Conservation (phyloP, 2,329 filamentous ascomycete species). For the Aspergillus costaricaensis region DNA sequence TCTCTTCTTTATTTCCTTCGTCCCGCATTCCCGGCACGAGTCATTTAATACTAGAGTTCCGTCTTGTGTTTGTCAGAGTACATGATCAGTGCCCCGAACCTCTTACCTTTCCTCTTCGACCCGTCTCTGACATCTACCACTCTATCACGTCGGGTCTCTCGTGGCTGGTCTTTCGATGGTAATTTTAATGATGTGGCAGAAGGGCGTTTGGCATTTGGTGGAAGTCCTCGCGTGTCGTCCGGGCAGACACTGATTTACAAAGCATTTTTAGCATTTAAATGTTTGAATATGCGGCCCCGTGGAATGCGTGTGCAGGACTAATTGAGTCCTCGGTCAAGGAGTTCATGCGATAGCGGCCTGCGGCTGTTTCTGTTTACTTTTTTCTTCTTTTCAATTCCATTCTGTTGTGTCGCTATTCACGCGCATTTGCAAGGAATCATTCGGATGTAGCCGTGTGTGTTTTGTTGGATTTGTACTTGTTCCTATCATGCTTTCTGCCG, state of each 20-base stretch:
- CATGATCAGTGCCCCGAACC: conserved; percentile 21
- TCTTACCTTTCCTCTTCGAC: conserved; percentile 10
- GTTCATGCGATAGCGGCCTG: conserved; percentile 19
- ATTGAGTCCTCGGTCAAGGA: conserved; percentile 19
- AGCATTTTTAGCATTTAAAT: conserved; percentile 23
- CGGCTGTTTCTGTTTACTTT: conserved; percentile 15
- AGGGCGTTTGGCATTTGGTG: conserved; percentile 21
- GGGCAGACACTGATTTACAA: conserved; percentile 14
- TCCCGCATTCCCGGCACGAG: conserved; percentile 26
- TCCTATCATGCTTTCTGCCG: conserved; percentile 1
- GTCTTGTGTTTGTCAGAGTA: conserved; percentile 24
- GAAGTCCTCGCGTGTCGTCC: conserved; percentile 15
- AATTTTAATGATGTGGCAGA: conserved; percentile 20
- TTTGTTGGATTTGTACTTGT: conserved; percentile 10
- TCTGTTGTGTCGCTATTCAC: neutral
- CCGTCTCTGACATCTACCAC: conserved; percentile 9
- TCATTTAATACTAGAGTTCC: conserved; percentile 31
- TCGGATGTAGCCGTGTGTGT: conserved; percentile 9
- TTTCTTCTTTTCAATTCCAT: neutral
- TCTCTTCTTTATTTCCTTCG: conserved; percentile 18
- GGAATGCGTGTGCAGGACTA: conserved; percentile 16
- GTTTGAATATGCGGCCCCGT: conserved; percentile 18
- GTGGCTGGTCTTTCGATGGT: conserved; percentile 12
- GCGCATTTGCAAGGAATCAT: conserved; percentile 8
- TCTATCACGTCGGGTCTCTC: conserved; percentile 7